phyloP scores from a whole-genome alignment of 495 filamentous ascomycete genomes.

The Copromyces sp. region DNA sequence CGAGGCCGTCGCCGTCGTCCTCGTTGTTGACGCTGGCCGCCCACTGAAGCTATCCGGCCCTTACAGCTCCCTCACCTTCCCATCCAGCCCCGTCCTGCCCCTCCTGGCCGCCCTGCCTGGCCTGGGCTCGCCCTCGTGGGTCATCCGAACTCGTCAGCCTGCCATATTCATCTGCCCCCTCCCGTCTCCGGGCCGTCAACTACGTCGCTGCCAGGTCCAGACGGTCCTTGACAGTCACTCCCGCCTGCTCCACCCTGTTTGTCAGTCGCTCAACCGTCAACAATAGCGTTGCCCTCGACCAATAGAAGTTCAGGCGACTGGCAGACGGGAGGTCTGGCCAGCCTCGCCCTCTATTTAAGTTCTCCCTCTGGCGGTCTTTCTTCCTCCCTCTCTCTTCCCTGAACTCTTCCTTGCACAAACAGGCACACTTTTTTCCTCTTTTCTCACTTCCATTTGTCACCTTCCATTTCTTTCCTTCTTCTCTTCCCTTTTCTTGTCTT shows the following conservation, averaged over 20 bases:
- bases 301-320: neutral
- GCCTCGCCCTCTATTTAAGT: neutral
- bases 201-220: neutral
- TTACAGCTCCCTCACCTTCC: neutral
- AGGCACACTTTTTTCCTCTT: neutral
- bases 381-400: neutral
- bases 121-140: neutral
- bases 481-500: neutral
- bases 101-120: neutral
- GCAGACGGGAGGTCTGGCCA: neutral
- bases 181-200: neutral
- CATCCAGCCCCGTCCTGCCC: neutral
- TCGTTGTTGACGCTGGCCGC: neutral
- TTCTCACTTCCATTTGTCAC: neutral
- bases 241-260: slow-evolving; percentile 4
- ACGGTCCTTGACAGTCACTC: slow-evolving; percentile 2
- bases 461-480: neutral
- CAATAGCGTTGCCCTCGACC: slow-evolving; percentile 2
- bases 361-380: neutral
- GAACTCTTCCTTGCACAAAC: neutral
- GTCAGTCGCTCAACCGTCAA: neutral
- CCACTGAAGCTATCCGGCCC: neutral
- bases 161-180: neutral
- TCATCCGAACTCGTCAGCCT: neutral
- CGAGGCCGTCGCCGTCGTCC: neutral